phyloP scores from a whole-genome alignment of 305 asterid genomes.

The Fraxinus greggii region DNA sequence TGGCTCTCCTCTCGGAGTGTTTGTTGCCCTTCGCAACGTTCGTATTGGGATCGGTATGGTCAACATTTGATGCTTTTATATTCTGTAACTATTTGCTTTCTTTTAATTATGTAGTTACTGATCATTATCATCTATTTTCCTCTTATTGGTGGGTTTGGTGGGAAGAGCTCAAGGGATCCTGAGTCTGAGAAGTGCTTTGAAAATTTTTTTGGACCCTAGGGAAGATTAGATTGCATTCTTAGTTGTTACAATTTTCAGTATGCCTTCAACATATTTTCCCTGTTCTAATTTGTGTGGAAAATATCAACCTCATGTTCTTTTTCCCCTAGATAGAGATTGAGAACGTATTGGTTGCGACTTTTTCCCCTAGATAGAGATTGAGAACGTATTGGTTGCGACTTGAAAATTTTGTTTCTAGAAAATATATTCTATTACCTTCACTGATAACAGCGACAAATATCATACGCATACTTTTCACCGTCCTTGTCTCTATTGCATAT shows the following conservation, averaged over 20 bases:
- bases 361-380: not conserved
- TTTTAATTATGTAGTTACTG: not conserved
- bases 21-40: no score
- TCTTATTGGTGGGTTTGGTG: not conserved
- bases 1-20: conserved; percentile 55
- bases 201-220: not conserved
- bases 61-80: no score
- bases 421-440: no score
- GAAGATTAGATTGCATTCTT: not conserved
- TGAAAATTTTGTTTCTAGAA: no score
- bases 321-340: not conserved
- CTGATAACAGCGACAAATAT: no score
- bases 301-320: not conserved
- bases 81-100: no score
- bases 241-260: no score
- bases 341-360: not conserved
- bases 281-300: not conserved
- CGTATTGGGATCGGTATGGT: no score
- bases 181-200: not conserved
- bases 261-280: no score
- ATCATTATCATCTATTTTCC: not conserved
- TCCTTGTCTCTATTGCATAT: no score
- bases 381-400: not conserved
- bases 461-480: no score
- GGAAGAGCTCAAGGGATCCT: not conserved